Percentiles rank a stretch among this genome's conserved stretches.
Evolutionary conservation across 2,329 filamentous ascomycete species (phyloP).

Genomic region (Aspergillus amoenus): DNA sequence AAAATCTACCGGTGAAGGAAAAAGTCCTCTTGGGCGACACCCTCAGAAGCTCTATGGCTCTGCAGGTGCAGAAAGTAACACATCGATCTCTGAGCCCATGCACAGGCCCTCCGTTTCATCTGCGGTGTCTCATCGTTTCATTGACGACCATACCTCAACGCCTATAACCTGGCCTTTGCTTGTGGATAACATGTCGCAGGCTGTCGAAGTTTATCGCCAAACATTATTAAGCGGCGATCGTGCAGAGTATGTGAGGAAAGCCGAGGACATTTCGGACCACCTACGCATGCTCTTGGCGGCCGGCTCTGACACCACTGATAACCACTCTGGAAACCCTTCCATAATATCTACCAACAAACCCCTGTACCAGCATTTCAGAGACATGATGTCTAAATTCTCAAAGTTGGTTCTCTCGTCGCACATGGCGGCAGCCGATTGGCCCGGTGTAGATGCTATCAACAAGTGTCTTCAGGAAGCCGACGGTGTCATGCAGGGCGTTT

Average conservation of each 20-base stretch:
- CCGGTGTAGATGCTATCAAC: slow-evolving; percentile 85
- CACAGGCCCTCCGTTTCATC: slow-evolving; percentile 45
- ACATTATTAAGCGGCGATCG: slow-evolving; percentile 80
- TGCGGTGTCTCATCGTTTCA: slow-evolving; percentile 75
- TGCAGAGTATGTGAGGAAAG: slow-evolving; percentile 86
- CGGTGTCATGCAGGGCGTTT: slow-evolving; percentile 88
- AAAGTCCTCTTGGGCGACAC: slow-evolving; percentile 19
- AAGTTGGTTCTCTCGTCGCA: slow-evolving; percentile 97
- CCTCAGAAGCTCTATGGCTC: slow-evolving; percentile 31
- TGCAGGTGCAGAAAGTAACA: slow-evolving; percentile 52
- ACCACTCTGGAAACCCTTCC: slow-evolving; percentile 97
- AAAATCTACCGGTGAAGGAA: slow-evolving; percentile 58
- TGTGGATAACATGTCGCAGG: slow-evolving; percentile 87
- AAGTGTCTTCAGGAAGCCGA: slow-evolving; percentile 98
- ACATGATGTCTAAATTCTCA: slow-evolving; percentile 99
- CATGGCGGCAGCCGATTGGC: slow-evolving; percentile 94
- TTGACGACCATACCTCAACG: slow-evolving; percentile 79
- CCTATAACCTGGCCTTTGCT: slow-evolving; percentile 86
- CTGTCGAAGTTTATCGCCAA: slow-evolving; percentile 85
- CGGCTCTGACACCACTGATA: slow-evolving; percentile 95
- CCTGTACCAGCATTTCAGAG: slow-evolving; percentile 92
- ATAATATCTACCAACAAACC: slow-evolving; percentile 98
- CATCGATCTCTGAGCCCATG: slow-evolving; percentile 55
- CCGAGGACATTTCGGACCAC: slow-evolving; percentile 98
- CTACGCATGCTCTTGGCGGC: slow-evolving; percentile 89